These are phyloP conservation scores for Haplosporangium gracile DNA, from an alignment of 192 early-diverging fungal species.

Conservation along the genomic window DNA sequence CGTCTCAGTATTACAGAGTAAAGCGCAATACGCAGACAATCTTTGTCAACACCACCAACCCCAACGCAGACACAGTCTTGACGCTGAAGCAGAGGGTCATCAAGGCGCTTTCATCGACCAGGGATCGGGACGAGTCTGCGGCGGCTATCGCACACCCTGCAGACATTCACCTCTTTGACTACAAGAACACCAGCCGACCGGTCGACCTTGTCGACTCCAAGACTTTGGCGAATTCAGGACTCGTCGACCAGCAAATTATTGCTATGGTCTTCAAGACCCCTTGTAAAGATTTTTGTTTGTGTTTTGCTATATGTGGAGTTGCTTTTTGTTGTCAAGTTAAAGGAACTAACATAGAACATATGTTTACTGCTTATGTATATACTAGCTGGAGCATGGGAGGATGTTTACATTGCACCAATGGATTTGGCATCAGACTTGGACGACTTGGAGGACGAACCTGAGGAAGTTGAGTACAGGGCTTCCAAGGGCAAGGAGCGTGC, in stretches of 20 bases:
- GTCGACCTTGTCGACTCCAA: conserved; percentile 25
- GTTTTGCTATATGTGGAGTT: background rate
- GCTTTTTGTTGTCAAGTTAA: background rate
- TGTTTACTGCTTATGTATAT: background rate
- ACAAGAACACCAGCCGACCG: conserved; percentile 24
- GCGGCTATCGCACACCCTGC: conserved; percentile 5
- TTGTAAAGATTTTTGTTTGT: conserved; percentile 14
- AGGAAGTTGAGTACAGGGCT: conserved; percentile 33
- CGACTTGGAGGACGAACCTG: conserved; percentile 40
- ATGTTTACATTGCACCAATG: conserved; percentile 34
- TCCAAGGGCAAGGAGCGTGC: conserved; percentile 51
- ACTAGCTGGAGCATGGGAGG: conserved; percentile 43
- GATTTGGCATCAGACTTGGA: conserved; percentile 38
- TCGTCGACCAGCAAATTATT: conserved; percentile 48
- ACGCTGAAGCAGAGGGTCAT: conserved; percentile 37
- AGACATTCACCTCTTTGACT: conserved; percentile 26
- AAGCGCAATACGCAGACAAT: conserved; percentile 46
- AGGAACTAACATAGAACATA: background rate
- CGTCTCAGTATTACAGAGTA: conserved; percentile 44
- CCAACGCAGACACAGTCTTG: conserved; percentile 26
- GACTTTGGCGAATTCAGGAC: conserved; percentile 25
- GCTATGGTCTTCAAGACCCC: conserved; percentile 37
- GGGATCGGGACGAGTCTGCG: conserved; percentile 9
- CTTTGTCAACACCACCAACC: conserved; percentile 42
- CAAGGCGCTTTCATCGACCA: conserved; percentile 30